Evolutionary conservation across 1,284 basidiomycete species (phyloP), one percentile per base, ranked within the genome.

Genomic region (Exobasidium cylindrosporum): DNA sequence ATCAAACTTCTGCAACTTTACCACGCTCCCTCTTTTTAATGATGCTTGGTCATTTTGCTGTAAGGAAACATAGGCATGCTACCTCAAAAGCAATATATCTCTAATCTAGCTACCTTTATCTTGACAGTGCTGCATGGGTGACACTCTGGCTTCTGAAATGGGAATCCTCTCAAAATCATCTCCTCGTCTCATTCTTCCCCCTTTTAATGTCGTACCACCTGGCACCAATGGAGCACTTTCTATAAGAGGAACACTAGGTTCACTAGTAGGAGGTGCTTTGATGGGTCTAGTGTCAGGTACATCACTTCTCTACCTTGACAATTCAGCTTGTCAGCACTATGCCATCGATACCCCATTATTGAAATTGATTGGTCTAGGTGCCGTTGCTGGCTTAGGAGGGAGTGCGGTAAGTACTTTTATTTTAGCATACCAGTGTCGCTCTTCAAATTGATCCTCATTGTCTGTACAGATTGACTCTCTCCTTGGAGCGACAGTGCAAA

Each of bases 211-310:
- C 0, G 91, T 94, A 0, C 92, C 92, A 0, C 88, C 89, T 0
- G 94, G 94, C 0, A 96, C 94, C 1, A 97, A 97, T 76, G 94
- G 94, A 7, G 94, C 85, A 0, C 84, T 97, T 65, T 90, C 90
- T 0, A 59, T 84, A 0, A 84, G 86, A 49, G 94, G 94, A 6
- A 90, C 90, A 0, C 64, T 86, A 1, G 87, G 88, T 7, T 91
- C 90, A 1, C 81, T 88, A 1, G 75, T 83, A 0, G 94, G 94
- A 1, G 94, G 94, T 0, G 74, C 65, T 0, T 47, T 70, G 5
- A 72, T 78, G 43, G 70, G 69, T n/a, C 4, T 63, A 23, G 32
- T 67, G 11, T 32, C 35, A 29, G 47, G 59, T 10, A 24, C 29
- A 11, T 35, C 31, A 5, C 57, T 58, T 26, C 43, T 52, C 40